A percentile compares a stretch with the other conserved stretches of the same genome.
Evolutionary conservation across 2,329 filamentous ascomycete genomes (phyloP).

Genomic region (Fusarium pseudonygamai): DNA sequence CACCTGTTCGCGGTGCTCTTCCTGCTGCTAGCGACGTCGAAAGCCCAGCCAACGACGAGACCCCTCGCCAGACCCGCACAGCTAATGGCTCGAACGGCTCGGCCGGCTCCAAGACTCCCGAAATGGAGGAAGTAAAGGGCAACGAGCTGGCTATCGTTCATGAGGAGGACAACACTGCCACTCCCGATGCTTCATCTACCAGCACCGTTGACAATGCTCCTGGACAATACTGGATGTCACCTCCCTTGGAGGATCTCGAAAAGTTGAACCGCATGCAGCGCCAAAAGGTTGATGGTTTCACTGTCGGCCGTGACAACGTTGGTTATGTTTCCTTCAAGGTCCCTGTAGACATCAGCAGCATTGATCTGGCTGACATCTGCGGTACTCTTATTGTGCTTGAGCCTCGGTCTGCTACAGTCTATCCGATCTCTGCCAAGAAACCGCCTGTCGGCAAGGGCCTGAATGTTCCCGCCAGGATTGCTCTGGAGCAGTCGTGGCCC

Average conservation of each 20-base stretch:
- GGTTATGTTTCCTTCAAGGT: constrained; percentile 85
- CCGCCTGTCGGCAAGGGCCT: constrained; percentile 86
- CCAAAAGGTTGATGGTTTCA: constrained; percentile 77
- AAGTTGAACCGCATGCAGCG: constrained; percentile 84
- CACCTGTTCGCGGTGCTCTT: constrained; percentile 48
- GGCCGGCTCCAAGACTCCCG: constrained; percentile 57
- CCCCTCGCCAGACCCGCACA: constrained; percentile 61
- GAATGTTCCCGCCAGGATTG: constrained; percentile 89
- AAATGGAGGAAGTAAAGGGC: constrained; percentile 77
- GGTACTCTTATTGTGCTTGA: constrained; percentile 79
- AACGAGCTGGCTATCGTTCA: constrained; percentile 83
- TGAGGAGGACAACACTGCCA: constrained; percentile 66
- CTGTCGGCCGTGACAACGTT: constrained; percentile 82
- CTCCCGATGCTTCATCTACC: constrained; percentile 40
- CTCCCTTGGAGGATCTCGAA: constrained; percentile 77
- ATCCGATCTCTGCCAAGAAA: constrained; percentile 79
- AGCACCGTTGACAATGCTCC: constrained; percentile 59
- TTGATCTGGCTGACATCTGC: constrained; percentile 83
- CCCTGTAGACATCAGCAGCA: constrained; percentile 81
- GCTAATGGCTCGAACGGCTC: constrained; percentile 50
- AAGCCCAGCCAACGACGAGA: constrained; percentile 48
- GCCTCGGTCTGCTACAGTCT: constrained; percentile 86
- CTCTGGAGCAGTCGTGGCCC: constrained; percentile 93
- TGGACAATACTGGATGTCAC: constrained; percentile 89
- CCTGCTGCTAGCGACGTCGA: constrained; percentile 48